A percentile compares a stretch with the other conserved stretches of the same genome.
Conservation (phyloP, 1,139 yeast genomes). For the Pichia sp. region DNA sequence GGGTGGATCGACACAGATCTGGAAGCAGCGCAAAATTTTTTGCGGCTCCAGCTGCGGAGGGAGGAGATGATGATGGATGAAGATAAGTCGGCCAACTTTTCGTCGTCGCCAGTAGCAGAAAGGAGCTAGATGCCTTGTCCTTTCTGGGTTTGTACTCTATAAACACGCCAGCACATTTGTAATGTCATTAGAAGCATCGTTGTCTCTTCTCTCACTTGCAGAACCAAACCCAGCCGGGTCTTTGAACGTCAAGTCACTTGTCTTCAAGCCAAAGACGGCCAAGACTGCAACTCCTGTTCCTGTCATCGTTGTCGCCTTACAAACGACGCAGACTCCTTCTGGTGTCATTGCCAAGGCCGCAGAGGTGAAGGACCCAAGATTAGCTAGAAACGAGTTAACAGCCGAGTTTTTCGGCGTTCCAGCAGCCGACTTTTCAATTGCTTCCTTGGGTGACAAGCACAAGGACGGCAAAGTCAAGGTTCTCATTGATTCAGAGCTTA, state of each 20-base stretch:
- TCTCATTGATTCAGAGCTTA: conserved; percentile 57
- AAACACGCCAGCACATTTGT: neutral
- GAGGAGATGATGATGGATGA: neutral
- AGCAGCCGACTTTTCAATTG: conserved; percentile 66
- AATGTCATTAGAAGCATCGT: conserved; percentile 53
- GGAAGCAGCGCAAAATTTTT: conserved; percentile 2
- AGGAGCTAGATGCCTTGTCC: too few species aligned
- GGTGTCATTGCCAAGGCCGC: conserved; percentile 62
- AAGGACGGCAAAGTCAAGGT: conserved; percentile 59
- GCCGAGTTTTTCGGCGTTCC: conserved; percentile 58
- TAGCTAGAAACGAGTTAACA: conserved; percentile 79
- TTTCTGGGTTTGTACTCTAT: neutral
- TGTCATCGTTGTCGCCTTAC: conserved; percentile 72
- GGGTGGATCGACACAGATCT: neutral
- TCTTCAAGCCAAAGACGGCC: conserved; percentile 89
- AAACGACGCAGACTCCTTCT: conserved; percentile 66
- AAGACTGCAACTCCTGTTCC: conserved; percentile 81
- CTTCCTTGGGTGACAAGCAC: conserved; percentile 49
- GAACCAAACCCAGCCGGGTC: conserved; percentile 44
- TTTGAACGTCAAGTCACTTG: conserved; percentile 57
- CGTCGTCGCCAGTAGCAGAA: neutral
- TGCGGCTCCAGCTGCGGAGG: neutral
- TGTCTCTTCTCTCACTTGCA: conserved; percentile 52
- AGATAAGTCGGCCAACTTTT: neutral
- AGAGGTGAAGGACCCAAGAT: conserved; percentile 76